Evolutionary conservation across 768 basidiomycete genomes (phyloP).

Genomic region (Phanerochaete sordida): DNA sequence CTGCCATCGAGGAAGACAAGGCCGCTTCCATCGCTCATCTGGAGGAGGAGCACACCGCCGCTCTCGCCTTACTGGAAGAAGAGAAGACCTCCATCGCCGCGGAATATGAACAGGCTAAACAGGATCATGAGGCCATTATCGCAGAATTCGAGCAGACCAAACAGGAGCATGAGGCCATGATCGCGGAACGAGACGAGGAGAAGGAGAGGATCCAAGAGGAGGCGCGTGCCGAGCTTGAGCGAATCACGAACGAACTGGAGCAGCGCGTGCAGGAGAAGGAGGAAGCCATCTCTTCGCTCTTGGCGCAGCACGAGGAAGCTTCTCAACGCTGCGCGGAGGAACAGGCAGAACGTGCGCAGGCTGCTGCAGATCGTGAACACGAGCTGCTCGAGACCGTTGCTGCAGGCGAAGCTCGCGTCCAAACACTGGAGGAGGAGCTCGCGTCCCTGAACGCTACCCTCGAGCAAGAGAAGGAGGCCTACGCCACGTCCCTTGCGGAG

Average conservation of each 20-base stretch:
- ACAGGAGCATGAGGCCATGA: neutral
- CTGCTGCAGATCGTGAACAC: slow-evolving; percentile 17
- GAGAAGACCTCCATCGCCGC: neutral
- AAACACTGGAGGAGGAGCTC: slow-evolving; percentile 14
- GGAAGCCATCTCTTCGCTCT: neutral
- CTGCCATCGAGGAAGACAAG: neutral
- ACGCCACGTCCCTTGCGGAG: neutral
- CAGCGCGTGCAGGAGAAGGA: neutral
- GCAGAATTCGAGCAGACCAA: neutral
- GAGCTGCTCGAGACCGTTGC: slow-evolving; percentile 16
- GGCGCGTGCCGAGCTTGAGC: neutral
- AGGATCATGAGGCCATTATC: neutral
- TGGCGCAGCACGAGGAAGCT: neutral
- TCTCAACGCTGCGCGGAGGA: neutral
- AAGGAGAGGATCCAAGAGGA: neutral
- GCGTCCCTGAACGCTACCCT: slow-evolving; percentile 8
- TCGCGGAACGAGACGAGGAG: neutral
- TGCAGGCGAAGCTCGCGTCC: slow-evolving; percentile 7
- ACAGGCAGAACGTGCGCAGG: neutral
- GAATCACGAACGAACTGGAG: neutral
- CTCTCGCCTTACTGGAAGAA: neutral
- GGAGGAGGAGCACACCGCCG: neutral
- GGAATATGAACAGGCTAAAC: neutral
- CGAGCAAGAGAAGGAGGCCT: neutral
- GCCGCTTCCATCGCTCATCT: neutral